Evolutionary conservation across 2,329 filamentous ascomycete species (phyloP), one percentile per base, ranked within the genome.

Genomic region (Didymella glomerata): DNA sequence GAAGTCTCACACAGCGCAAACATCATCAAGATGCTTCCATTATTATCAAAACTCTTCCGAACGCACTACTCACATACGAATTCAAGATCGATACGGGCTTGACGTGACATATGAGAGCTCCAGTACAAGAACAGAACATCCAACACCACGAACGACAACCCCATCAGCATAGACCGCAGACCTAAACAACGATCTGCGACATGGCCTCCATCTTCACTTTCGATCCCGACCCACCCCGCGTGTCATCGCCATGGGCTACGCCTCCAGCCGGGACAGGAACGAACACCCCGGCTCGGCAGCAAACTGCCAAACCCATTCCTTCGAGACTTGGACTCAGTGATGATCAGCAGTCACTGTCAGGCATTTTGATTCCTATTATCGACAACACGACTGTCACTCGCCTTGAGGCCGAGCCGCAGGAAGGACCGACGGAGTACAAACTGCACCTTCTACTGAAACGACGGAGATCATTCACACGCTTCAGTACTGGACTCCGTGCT

Each of bases 141-240:
- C 46, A 47, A 51, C 25, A 51, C 24, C 16, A 38, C n/a, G n/a
- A 42, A 16, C 34, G 14, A 48, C 47, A 24, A 48, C 7, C 27
- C 18, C 20, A 44, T n/a, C 42, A 54, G 20, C 40, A 9, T 32
- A 22, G 25, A 16, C 44, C 41, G 28, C 48, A 3, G 30, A 28
- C 7, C 16, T 24, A 47, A 36, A n/a, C 18, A 52, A 40, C 25
- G 10, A 46, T n/a, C 25, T 11, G 13, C 48, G 62, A 38, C 11
- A 96, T 95, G 91, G 94, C 95, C 58, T 97, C 94, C 13, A 92
- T 99, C 67, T 99, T 99, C 76, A 97, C 94, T 0, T 99, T 91
- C 75, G 92, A 97, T 62, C 88, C 92, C 2, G 90, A 97, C 65
- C 92, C 93, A 45, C 91, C 92, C 2, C 84, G 91, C 76, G 92